These are phyloP conservation scores for Puya raimondii DNA, from an alignment of 176 grass and related monocot genomes.

Conservation along the genomic window DNA sequence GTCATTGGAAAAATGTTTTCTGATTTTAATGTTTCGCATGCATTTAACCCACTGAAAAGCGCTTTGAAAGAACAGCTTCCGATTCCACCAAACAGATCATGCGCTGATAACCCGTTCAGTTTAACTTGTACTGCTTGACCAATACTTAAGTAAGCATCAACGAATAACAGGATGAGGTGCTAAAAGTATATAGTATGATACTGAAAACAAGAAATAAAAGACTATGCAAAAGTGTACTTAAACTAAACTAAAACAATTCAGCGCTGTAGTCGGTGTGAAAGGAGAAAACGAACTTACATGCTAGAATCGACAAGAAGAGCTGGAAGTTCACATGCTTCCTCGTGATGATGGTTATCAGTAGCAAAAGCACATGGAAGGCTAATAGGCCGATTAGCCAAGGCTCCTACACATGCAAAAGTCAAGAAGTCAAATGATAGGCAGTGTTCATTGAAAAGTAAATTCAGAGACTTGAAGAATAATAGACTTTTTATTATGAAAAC, in stretches of 20 bases:
- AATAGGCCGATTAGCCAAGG: conserved; percentile 63
- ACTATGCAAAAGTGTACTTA: not conserved
- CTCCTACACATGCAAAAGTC: conserved; percentile 31
- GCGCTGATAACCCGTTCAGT: no score
- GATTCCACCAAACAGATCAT: no score
- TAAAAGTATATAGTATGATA: no score
- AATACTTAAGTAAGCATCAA: no score
- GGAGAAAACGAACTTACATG: conserved; percentile 35
- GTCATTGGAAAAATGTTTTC: not conserved
- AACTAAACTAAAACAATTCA: not conserved
- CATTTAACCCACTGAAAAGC: not conserved
- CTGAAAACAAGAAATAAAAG: not conserved
- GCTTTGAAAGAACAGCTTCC: not conserved
- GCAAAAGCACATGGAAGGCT: conserved; percentile 38
- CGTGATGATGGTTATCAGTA: conserved; percentile 33
- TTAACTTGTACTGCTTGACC: no score
- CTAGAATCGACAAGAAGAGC: conserved; percentile 43
- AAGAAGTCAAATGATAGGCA: no score
- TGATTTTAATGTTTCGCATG: not conserved
- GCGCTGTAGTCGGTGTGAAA: not conserved
- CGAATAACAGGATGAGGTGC: no score
- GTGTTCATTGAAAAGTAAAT: no score
- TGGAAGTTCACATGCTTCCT: conserved; percentile 54
- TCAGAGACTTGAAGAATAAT: no score
- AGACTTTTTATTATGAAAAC: no score